A percentile compares a stretch with the other conserved stretches of the same genome.
These are phyloP conservation scores for Entrophospora sp. DNA, from an alignment of 192 early-diverging fungal species.

Conservation along the genomic window DNA sequence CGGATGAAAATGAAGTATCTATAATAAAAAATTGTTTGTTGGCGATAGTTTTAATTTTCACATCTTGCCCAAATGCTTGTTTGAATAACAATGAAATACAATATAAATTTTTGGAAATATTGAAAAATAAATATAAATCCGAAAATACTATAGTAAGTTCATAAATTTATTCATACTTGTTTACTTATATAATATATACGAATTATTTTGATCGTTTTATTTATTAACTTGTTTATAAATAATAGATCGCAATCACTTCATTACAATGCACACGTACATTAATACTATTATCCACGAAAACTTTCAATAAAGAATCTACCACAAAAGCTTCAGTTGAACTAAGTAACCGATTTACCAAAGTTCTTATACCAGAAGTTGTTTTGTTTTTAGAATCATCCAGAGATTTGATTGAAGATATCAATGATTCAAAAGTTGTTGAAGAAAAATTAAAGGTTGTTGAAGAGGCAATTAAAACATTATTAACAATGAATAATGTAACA, in stretches of 20 bases:
- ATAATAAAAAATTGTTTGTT: conserved; percentile 15
- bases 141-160: not conserved
- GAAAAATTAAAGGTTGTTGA: conserved; percentile 24
- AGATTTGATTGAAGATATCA: not conserved
- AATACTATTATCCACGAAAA: conserved; percentile 26
- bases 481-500: conserved; percentile 28
- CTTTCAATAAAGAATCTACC: not conserved
- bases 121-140: conserved; percentile 2
- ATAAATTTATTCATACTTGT: not conserved
- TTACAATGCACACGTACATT: conserved; percentile 35
- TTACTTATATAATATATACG: not conserved
- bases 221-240: too few relatives aligned
- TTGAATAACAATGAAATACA: not conserved
- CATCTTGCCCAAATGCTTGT: not conserved
- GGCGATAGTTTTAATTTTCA: not conserved
- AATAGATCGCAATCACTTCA: conserved; percentile 25
- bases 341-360: conserved; percentile 23
- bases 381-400: conserved; percentile 20
- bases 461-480: conserved; percentile 42
- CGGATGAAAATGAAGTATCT: not conserved
- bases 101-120: not conserved
- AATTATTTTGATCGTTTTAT: too few relatives aligned
- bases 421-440: not conserved
- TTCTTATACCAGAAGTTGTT: conserved; percentile 25
- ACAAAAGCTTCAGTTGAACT: conserved; percentile 10